Evolutionary conservation across 2,329 filamentous ascomycete genomes (phyloP).

Genomic region (Calonectria crousiana): DNA sequence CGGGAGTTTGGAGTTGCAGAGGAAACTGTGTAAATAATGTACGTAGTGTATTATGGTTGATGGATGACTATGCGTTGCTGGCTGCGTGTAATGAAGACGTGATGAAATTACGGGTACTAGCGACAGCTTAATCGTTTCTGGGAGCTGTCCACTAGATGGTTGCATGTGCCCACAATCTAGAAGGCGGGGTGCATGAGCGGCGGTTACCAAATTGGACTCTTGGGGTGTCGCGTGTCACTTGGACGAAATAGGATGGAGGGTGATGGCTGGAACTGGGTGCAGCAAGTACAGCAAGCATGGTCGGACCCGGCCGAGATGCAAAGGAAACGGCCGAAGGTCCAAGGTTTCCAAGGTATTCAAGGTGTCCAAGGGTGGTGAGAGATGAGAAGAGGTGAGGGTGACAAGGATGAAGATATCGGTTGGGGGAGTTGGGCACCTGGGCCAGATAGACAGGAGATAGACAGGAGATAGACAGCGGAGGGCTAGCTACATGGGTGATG

Average conservation of each 20-base stretch:
- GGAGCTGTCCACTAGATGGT: not conserved
- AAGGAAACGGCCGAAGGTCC: constrained; percentile 12
- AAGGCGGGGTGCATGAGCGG: constrained; percentile 2
- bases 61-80: not conserved
- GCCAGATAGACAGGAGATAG: not conserved
- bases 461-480: not conserved
- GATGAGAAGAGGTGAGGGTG: not conserved
- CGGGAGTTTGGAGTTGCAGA: not conserved
- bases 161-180: not conserved
- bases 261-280: not conserved
- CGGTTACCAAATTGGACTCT: not conserved
- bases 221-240: constrained; percentile 21
- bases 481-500: not conserved
- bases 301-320: constrained; percentile 23
- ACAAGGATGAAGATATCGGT: not conserved
- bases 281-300: not conserved
- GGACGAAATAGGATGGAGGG: constrained; percentile 7
- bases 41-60: not conserved
- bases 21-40: not conserved
- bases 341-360: not conserved
- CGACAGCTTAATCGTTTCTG: not conserved
- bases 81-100: not conserved
- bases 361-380: not conserved
- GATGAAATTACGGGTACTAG: not conserved
- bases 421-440: not conserved